phyloP scores from a whole-genome alignment of 345 rosid species.

The Brassica nigra region DNA sequence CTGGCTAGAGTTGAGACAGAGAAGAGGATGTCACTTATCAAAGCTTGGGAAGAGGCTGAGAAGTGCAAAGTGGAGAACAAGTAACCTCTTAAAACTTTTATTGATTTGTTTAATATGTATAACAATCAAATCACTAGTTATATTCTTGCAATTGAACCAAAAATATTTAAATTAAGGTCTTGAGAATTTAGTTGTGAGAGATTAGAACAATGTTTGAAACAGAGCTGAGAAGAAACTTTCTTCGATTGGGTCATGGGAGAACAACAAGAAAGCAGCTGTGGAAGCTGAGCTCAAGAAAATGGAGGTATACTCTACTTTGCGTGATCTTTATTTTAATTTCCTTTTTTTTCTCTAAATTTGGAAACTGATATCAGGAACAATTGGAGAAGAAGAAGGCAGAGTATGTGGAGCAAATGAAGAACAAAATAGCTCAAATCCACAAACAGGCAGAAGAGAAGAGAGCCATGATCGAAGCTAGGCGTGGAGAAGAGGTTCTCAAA shows the following conservation, averaged over 20 bases:
- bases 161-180: neutral
- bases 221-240: conserved; percentile 46
- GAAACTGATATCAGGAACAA: too few species aligned
- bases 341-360: too few species aligned
- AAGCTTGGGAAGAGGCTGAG: conserved; percentile 48
- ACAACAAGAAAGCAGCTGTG: conserved; percentile 39
- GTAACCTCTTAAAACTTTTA: conserved; percentile 7
- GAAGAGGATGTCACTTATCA: conserved; percentile 43
- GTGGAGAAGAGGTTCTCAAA: conserved; percentile 37
- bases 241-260: conserved; percentile 45
- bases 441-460: conserved; percentile 41
- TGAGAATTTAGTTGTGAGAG: neutral
- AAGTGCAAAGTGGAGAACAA: conserved; percentile 45
- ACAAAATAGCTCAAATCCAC: conserved; percentile 44
- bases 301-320: conserved; percentile 16
- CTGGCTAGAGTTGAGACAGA: conserved; percentile 44
- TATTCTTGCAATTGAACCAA: neutral
- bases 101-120: neutral
- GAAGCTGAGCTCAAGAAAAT: conserved; percentile 48
- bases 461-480: conserved; percentile 42
- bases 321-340: too few species aligned
- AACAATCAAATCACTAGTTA: too few species aligned
- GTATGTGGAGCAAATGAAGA: conserved; percentile 38
- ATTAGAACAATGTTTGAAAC: neutral
- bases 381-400: conserved; percentile 41